Base-by-base conservation (phyloP, 2,329 filamentous ascomycete genomes). In the Xylaria hypoxylon region DNA sequence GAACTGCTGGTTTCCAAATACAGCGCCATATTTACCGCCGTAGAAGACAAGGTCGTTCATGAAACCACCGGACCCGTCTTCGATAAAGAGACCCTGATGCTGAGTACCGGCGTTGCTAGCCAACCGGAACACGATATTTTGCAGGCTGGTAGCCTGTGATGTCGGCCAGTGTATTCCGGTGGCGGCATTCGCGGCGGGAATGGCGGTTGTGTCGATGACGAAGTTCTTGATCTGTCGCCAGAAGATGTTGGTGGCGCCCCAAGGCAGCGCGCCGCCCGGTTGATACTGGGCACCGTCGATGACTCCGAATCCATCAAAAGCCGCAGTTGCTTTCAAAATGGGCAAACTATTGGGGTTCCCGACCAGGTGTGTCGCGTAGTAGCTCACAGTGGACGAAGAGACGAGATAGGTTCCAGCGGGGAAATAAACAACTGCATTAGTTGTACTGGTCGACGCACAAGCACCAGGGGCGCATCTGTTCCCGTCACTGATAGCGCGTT, bases 341-440 rank as follows among this genome's bases (percentile, higher is more conserved):
- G 91, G 75, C 77, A 83, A 66, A 70, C 80, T 70, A 35, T 78
- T 71, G 51, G 80, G 80, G 66, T 81, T 80, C 22, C 81, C 80
- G 5, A 80, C 74, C 13, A 96, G 84, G 77, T 93, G 90, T 1
- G 92, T 94, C 76, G 93, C 93, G 80, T 94, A 96, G 79, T 90
- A 89, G 75, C 91, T 88, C 47, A 92, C 79, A 66, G 96, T 88
- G 5, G 92, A 90, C 28, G 69, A 71, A 28, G 59, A 67, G 26
- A 69, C 35, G 8, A 68, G 31, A n/a, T 73, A 72, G 2, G 59
- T 68, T 11, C 70, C 70, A 5, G 59, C 57, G 6, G 70, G 69
- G 62, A 72, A 72, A 42, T 71, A 72, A 1, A 72, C 65, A 48
- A 72, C 59, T 26, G 70, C 70, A 33, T 68, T 71, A 2, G 67